Evolutionary conservation across 1,284 basidiomycete species (phyloP), one percentile per base, ranked within the genome.

Genomic region (Ustilago bromivora): DNA sequence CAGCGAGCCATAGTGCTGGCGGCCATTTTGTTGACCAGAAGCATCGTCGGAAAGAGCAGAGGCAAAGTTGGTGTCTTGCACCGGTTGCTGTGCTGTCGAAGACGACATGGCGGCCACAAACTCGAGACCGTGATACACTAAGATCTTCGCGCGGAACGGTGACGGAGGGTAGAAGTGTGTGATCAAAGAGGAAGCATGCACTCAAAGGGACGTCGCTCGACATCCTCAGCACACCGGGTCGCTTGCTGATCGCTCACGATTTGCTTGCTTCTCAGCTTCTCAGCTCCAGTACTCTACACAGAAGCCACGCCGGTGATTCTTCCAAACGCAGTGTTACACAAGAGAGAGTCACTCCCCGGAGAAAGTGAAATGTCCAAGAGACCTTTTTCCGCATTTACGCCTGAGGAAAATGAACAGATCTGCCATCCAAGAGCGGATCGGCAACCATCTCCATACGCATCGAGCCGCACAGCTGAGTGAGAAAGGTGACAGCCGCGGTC

Each of bases 1-100:
- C 12, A 47, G 52, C 2, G 65, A 23, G 34, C 61, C 70, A 57
- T 67, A 64, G 53, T 54, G 23, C 5, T 49, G 35, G 5, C 19
- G 53, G 11, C 53, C 12, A 19, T 12, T 11, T 13, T 51, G 49
- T 31, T 51, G 49, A 51, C 28, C 12, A 13, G 23, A 28, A 13
- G 49, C 32, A 23, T 55, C 53, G n/a, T 55, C 36, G 19, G 53
- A 34, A 11, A 51, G 49, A 28, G 49, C 49, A 51, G 49, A 28
- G n/a, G 38, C 54, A 34, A 68, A 69, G 64, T 55, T 65, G 53
- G 70, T 68, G 15, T 69, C 71, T 41, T 74, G 71, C 46, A 74
- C 71, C 55, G 61, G 17, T 46, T 32, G 52, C 15, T 54, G 57
- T 13, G 62, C 12, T 9, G 54, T 19, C 49, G 56, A 51, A 19